Conservation (phyloP, 108 stramenopile genomes). For the Fistulifera pelliculosa region DNA sequence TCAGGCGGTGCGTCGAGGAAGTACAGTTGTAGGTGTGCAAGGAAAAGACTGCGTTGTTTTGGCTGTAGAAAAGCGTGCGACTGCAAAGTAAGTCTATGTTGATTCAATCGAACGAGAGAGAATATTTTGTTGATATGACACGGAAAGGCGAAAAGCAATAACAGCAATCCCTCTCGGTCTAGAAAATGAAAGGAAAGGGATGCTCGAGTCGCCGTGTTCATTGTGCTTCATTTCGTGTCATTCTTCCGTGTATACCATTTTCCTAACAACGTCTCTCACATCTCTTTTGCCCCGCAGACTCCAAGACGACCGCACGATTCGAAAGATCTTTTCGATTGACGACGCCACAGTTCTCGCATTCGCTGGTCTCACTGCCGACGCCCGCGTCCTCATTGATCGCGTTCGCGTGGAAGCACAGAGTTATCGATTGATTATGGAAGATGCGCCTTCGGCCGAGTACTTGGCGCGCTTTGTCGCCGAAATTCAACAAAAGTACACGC, state of each 20-base stretch:
- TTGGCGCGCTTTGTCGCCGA: slow-evolving; percentile 93
- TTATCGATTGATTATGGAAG: slow-evolving; percentile 98
- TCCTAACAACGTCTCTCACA: too few species aligned
- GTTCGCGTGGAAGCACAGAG: slow-evolving; percentile 93
- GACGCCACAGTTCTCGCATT: slow-evolving; percentile 93
- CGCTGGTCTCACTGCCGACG: slow-evolving; percentile 99
- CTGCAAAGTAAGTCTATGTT: slow-evolving; percentile 95
- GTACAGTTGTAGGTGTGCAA: slow-evolving; percentile 94
- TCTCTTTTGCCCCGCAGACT: slow-evolving; percentile 35
- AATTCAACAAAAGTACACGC: slow-evolving; percentile 98
- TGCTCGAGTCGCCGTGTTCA: background rate
- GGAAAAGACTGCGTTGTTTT: slow-evolving; percentile 95
- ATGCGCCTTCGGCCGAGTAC: slow-evolving; percentile 96
- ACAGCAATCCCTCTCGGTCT: too few species aligned
- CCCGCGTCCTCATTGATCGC: slow-evolving; percentile 94
- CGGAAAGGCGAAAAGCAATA: too few species aligned
- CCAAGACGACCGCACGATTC: slow-evolving; percentile 97
- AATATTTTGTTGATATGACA: too few species aligned
- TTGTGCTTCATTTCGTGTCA: background rate
- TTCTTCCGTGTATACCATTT: too few species aligned
- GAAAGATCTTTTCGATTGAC: slow-evolving; percentile 96
- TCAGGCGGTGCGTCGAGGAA: slow-evolving; percentile 94
- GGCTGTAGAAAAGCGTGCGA: slow-evolving; percentile 95
- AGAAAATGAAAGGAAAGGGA: background rate
- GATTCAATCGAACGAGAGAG: too few species aligned